phyloP scores from a whole-genome alignment of 2,329 filamentous ascomycete species.

The Monascus ruber region DNA sequence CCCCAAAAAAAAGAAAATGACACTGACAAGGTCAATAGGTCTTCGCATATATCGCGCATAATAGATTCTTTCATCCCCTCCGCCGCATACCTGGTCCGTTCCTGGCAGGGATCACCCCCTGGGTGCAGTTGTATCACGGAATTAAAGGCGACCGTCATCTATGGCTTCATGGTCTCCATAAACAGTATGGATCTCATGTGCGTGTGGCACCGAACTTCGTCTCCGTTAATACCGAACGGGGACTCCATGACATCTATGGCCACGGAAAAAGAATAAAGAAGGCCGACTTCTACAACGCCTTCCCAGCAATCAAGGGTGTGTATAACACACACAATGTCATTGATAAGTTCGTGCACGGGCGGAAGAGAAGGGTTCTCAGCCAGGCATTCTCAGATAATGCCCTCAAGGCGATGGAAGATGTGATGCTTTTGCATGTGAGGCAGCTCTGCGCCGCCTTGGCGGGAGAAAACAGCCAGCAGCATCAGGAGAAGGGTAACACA shows the following conservation, averaged over 20 bases:
- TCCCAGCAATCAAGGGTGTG: slow-evolving; percentile 52
- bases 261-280: slow-evolving; percentile 39
- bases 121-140: slow-evolving; percentile 59
- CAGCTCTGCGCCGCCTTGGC: slow-evolving; percentile 44
- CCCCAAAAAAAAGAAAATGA: neutral
- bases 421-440: slow-evolving; percentile 55
- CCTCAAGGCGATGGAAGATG: slow-evolving; percentile 56
- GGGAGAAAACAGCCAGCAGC: slow-evolving; percentile 8
- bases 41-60: slow-evolving; percentile 20
- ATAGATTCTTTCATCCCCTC: slow-evolving; percentile 25
- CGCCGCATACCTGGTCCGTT: slow-evolving; percentile 20
- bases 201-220: slow-evolving; percentile 68
- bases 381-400: slow-evolving; percentile 59
- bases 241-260: slow-evolving; percentile 34
- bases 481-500: slow-evolving; percentile 9
- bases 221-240: slow-evolving; percentile 62
- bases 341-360: slow-evolving; percentile 56
- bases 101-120: slow-evolving; percentile 24
- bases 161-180: slow-evolving; percentile 58
- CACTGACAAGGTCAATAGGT: slow-evolving; percentile 6
- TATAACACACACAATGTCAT: slow-evolving; percentile 64
- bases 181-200: slow-evolving; percentile 58
- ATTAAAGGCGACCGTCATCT: slow-evolving; percentile 65
- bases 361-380: slow-evolving; percentile 60
- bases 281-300: slow-evolving; percentile 61